phyloP scores from a whole-genome alignment of 2,329 filamentous ascomycete genomes.

The Talaromyces sp. region DNA sequence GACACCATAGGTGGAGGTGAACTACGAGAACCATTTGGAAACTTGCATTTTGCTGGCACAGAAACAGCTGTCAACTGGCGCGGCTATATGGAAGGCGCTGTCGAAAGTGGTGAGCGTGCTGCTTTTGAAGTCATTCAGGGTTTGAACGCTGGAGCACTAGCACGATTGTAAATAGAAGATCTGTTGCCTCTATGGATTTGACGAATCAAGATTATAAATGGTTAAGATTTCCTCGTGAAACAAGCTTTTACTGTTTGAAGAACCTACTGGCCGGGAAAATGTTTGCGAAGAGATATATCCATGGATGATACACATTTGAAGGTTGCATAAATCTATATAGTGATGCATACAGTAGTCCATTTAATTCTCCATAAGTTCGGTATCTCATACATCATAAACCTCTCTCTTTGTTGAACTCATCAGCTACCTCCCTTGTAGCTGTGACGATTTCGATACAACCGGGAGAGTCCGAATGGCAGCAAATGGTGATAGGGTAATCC shows the following conservation, averaged over 20 bases:
- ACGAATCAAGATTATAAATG: neutral
- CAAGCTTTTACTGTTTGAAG: too few species aligned
- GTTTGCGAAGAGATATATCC: neutral
- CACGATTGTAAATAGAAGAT: neutral
- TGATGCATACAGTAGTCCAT: neutral
- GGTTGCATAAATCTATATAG: too few species aligned
- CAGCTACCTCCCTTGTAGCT: neutral
- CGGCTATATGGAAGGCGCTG: constrained; percentile 58
- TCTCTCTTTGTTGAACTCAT: neutral
- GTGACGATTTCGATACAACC: neutral
- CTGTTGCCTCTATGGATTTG: neutral
- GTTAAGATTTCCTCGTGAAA: neutral
- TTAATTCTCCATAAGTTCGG: neutral
- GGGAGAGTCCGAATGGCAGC: neutral
- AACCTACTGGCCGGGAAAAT: neutral
- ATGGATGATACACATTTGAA: too few species aligned
- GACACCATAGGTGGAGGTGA: constrained; percentile 25
- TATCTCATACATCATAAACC: neutral
- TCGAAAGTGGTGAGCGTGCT: constrained; percentile 49
- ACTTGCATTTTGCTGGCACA: constrained; percentile 54
- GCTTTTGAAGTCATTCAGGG: constrained; percentile 44
- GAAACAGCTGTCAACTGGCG: constrained; percentile 54
- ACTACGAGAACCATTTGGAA: constrained; percentile 36
- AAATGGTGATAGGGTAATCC: neutral
- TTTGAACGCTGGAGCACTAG: neutral